phyloP scores from a whole-genome alignment of 129 eudicot species.

The Ambrosia artemisiifolia region DNA sequence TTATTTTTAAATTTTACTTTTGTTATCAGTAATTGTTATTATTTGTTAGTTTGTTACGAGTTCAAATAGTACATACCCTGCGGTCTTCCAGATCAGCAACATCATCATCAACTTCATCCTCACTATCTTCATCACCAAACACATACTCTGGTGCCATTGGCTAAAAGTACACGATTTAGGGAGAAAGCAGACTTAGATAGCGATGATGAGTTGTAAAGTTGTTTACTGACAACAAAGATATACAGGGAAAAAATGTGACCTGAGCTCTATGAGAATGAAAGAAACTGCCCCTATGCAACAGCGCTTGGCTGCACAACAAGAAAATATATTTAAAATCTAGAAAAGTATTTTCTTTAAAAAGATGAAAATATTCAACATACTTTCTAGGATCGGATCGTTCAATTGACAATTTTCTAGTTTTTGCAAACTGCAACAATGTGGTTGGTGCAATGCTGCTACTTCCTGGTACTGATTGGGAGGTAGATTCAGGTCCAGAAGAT shows the following conservation, averaged over 20 bases:
- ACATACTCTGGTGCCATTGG: conserved; percentile 96
- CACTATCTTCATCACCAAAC: conserved; percentile 87
- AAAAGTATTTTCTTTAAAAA: neutral
- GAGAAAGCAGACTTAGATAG: neutral
- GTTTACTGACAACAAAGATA: neutral
- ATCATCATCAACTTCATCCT: conserved; percentile 98
- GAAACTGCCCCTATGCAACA: conserved; percentile 75
- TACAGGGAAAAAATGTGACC: conserved; percentile 38
- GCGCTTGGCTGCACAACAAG: conserved; percentile 54
- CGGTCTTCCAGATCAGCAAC: conserved; percentile 95
- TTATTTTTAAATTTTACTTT: neutral
- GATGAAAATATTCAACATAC: conserved; percentile 29
- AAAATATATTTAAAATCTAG: neutral
- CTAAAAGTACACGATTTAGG: conserved; percentile 28
- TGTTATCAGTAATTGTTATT: neutral
- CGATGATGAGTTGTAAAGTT: neutral
- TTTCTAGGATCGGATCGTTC: conserved; percentile 68
- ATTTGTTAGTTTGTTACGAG: neutral
- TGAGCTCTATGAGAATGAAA: conserved; percentile 97
- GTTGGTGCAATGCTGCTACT: conserved; percentile 59
- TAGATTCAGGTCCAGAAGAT: conserved; percentile 58
- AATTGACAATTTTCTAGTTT: conserved; percentile 68
- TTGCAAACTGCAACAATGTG: conserved; percentile 72
- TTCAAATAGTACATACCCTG: conserved; percentile 52
- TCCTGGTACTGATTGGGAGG: conserved; percentile 54